Conservation (phyloP, 371 early-diverging fungal species). For the Mucor racemosus region DNA sequence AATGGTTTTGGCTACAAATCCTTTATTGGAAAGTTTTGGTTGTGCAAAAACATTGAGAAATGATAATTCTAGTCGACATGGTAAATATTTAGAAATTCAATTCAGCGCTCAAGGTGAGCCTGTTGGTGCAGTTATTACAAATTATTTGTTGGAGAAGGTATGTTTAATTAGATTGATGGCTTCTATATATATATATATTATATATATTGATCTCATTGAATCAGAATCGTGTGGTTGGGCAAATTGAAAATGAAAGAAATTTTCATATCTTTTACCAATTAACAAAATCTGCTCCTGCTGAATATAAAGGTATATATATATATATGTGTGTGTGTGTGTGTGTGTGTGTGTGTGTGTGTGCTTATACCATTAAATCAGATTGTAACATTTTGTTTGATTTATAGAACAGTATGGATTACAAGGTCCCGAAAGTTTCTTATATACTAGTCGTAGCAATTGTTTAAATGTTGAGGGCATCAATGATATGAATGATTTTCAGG, state of each 20-base stretch:
- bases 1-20: constrained; percentile 97
- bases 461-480: constrained; percentile 81
- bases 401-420: constrained; percentile 76
- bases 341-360: too few species aligned
- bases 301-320: constrained; percentile 61
- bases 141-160: constrained; percentile 98
- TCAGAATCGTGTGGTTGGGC: constrained; percentile 92
- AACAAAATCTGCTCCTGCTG: constrained; percentile 76
- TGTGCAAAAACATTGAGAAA: constrained; percentile 99
- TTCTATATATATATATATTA: not conserved
- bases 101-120: constrained; percentile 94
- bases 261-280: constrained; percentile 98
- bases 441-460: constrained; percentile 78
- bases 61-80: constrained; percentile 98
- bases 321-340: too few species aligned
- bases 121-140: constrained; percentile 97
- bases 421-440: constrained; percentile 82
- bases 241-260: constrained; percentile 93
- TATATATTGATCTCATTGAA: not conserved
- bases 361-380: not conserved
- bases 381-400: too few species aligned
- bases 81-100: constrained; percentile 98
- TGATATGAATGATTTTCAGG: constrained; percentile 74
- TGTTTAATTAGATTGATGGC: not conserved
- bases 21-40: constrained; percentile 98